phyloP scores from a whole-genome alignment of 176 grass and related monocot genomes.

The Chloris gayana region DNA sequence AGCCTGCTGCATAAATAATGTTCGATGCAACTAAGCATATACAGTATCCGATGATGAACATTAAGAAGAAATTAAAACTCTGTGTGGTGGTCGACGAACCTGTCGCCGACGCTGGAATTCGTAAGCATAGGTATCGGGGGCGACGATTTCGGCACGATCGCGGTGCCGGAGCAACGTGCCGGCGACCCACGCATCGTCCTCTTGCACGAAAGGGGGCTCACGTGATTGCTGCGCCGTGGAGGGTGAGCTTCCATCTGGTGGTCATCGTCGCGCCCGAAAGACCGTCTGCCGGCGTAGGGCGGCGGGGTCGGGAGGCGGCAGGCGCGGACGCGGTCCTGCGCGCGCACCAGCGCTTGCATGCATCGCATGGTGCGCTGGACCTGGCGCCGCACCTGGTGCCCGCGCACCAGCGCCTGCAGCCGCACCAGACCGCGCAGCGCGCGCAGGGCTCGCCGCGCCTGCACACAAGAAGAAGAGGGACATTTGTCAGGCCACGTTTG shows the following conservation, averaged over 20 bases:
- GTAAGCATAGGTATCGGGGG: slow-evolving; percentile 41
- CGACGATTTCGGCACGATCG: slow-evolving; percentile 27
- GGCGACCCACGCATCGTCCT: slow-evolving; percentile 23
- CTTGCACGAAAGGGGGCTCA: slow-evolving; percentile 29
- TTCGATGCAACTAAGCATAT: background rate
- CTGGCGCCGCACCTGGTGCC: slow-evolving; percentile 76
- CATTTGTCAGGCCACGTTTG: too few species aligned
- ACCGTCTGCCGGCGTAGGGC: background rate
- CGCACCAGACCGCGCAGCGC: slow-evolving; percentile 76
- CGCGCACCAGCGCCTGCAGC: slow-evolving; percentile 80
- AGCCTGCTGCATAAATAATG: slow-evolving; percentile 2
- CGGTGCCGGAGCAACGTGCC: slow-evolving; percentile 41
- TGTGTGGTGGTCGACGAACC: background rate
- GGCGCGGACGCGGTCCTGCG: slow-evolving; percentile 70
- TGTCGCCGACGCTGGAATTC: slow-evolving; percentile 46
- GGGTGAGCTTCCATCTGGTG: background rate
- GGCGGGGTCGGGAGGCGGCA: slow-evolving; percentile 33
- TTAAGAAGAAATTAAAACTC: too few species aligned
- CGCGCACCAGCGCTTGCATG: slow-evolving; percentile 84
- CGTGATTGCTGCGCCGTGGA: slow-evolving; percentile 14
- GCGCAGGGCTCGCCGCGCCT: slow-evolving; percentile 64
- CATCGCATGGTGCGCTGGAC: slow-evolving; percentile 73
- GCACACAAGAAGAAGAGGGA: too few species aligned
- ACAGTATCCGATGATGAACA: too few species aligned
- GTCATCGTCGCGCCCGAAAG: slow-evolving; percentile 2